Evolutionary conservation across 257 asterid genomes (phyloP), one percentile per base, ranked within the genome.

Genomic region (Lycium ferocissimum): DNA sequence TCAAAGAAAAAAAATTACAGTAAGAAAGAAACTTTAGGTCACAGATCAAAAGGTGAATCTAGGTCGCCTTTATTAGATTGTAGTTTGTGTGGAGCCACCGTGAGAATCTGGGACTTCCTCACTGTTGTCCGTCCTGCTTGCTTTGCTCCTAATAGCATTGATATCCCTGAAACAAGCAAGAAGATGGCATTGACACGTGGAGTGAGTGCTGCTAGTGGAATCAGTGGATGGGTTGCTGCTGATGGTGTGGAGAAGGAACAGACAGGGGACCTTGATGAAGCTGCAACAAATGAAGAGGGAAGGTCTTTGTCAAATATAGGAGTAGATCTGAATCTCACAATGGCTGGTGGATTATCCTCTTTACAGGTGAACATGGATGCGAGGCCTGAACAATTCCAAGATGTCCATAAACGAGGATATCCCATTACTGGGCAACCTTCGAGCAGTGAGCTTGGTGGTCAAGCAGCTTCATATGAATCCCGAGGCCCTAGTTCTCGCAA

Each of bases 181-280:
- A 97, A 97, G 91, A 91, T 93, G 95, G 91, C 86, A 79, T 89
- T 94, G 90, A 95, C 98, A 33, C 96, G 98, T 20, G 99, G 99
- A 63, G 91, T 85, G 79, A 97, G 99, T 90, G 99, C 99, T n/a
- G 99, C 99, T 12, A 97, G 99, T 89, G 99, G 99, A 85, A 95
- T 97, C 88, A 91, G 91, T 86, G 99, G 98, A 83, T 91, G 98
- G 99, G 92, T 95, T 90, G 97, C 94, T 84, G 90, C 90, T 33
- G 94, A 96, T 90, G 95, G 93, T 45, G 82, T 86, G 79, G 96
- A 90, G 56, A 97, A 95, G 90, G 96, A 94, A 86, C 98, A 94
- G 87, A 91, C 86, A 17, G 99, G 89, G 86, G 97, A 89, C 89
- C 95, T 86, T 71, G 98, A 95, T 86, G 99, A 93, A 90, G 95